Percentiles rank a stretch among this genome's conserved stretches.
Evolutionary conservation across 1,284 basidiomycete species (phyloP).

Genomic region (Athelia psychrophila): DNA sequence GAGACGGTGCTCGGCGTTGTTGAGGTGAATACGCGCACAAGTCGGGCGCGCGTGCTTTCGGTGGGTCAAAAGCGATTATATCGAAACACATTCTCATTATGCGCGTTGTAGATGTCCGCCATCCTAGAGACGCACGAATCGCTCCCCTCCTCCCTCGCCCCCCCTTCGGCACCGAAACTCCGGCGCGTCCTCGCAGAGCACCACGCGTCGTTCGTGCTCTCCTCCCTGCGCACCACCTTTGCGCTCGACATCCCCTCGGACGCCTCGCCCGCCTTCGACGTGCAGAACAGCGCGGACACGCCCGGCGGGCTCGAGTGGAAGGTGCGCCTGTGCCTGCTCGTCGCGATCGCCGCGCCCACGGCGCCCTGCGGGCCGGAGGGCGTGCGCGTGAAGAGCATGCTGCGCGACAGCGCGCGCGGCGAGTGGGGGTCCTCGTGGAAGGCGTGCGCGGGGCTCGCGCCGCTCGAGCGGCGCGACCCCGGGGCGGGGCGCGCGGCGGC

Average conservation of each 20-base stretch:
- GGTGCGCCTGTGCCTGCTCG: conserved; percentile 77
- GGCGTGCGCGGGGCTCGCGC: conserved; percentile 55
- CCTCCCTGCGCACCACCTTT: conserved; percentile 76
- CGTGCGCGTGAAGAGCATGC: conserved; percentile 51
- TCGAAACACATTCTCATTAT: not conserved
- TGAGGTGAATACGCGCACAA: conserved; percentile 70
- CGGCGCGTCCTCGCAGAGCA: conserved; percentile 82
- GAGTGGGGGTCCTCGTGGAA: conserved; percentile 69
- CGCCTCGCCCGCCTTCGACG: conserved; percentile 79
- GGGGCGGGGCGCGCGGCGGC: conserved; percentile 7
- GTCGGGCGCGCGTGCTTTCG: conserved; percentile 68
- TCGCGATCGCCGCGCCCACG: conserved; percentile 56
- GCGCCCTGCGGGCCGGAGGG: conserved; percentile 45
- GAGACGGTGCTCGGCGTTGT: conserved; percentile 88
- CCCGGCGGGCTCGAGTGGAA: conserved; percentile 84
- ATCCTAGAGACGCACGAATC: conserved; percentile 84
- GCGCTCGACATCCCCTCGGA: conserved; percentile 88
- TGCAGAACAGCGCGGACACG: conserved; percentile 35
- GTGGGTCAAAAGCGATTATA: conserved; percentile 35
- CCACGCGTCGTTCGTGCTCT: conserved; percentile 69
- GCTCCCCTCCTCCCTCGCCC: conserved; percentile 57
- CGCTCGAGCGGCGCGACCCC: conserved; percentile 46
- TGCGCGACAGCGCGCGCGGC: conserved; percentile 54
- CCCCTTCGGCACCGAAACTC: conserved; percentile 38
- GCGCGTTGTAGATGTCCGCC: conserved; percentile 67